phyloP scores from a whole-genome alignment of 225 moss, liverwort and hornwort species.

The Thuidium tamariscinum region DNA sequence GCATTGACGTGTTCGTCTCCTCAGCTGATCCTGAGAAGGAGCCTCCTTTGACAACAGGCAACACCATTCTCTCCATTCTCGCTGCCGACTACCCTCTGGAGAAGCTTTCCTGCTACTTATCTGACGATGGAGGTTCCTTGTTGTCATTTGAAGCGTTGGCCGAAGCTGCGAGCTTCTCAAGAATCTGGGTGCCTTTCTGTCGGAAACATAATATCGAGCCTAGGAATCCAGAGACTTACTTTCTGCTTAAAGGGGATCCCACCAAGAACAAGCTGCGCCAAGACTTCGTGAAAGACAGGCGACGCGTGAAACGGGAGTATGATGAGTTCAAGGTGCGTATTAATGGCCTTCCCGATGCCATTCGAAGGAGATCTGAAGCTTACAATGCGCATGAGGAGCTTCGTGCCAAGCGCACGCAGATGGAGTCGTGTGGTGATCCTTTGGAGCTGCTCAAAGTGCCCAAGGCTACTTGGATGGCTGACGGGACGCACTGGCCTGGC shows the following conservation, averaged over 20 bases:
- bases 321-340: constrained; percentile 91
- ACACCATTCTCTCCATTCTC: constrained; percentile 79
- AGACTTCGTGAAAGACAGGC: constrained; percentile 87
- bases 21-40: constrained; percentile 92
- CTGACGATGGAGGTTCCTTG: constrained; percentile 81
- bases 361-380: constrained; percentile 75
- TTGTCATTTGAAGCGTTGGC: constrained; percentile 80
- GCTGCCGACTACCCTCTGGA: constrained; percentile 75
- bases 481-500: constrained; percentile 94
- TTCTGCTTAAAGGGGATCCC: constrained; percentile 60
- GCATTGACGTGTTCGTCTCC: constrained; percentile 76
- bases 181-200: constrained; percentile 92
- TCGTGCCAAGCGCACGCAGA: constrained; percentile 59
- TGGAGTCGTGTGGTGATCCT: constrained; percentile 61
- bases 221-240: constrained; percentile 77
- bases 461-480: constrained; percentile 97
- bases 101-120: constrained; percentile 74
- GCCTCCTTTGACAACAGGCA: constrained; percentile 76
- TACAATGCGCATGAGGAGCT: constrained; percentile 90
- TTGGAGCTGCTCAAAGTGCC: constrained; percentile 54
- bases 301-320: constrained; percentile 85
- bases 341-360: constrained; percentile 80
- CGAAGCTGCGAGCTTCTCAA: constrained; percentile 85
- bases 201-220: constrained; percentile 83
- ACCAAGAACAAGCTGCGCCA: constrained; percentile 69